Evolutionary conservation across 2,329 filamentous ascomycete genomes (phyloP), one percentile per base, ranked within the genome.

Genomic region (Cladophialophora exuberans): DNA sequence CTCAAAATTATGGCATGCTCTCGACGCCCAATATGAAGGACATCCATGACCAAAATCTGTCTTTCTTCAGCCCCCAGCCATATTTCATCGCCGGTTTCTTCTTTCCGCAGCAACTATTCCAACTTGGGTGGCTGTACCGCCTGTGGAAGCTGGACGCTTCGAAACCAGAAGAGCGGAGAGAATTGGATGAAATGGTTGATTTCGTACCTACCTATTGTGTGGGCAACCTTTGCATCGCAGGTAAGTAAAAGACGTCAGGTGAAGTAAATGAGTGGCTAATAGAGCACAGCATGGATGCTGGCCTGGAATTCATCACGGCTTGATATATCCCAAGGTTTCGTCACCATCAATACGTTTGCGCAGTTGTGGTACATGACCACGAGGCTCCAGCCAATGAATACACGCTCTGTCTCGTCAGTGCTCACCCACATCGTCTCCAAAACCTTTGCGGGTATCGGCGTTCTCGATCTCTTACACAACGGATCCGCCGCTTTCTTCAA

Each of bases 41-140:
- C 45, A 72, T 84, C 26, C 81, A 84, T 65, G 77, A 84, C 62
- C 69, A 69, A 26, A 83, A 85, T 64, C 69, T 83, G 4, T 82
- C 80, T 1, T 84, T 83, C 64, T 84, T 80, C 71, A 79, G 74
- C 1, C 82, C 82, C 0, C 78, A 83, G 54, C 81, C 82, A 1
- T 81, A 74, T 63, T 82, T 83, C 68, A 83, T 85, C 57, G 82
- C 72, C 0, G 79, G 70, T 13, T 84, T 85, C 72, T 85, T 85
- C 73, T 82, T 82, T 66, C 80, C 80, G 0, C 81, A 85, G 65
- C 81, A 84, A 65, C 64, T 84, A 3, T 77, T 83, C 65, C 81
- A 84, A 66, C 64, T 83, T 2, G 75, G 71, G 2, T 85, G 81
- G 81, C 68, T 84, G 4, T 84, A 80, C 69, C 74, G 77, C 57